Percentiles rank a stretch among this genome's conserved stretches.
Conservation (phyloP, 352 stramenopile genomes). For the Phytophthora capsici region DNA sequence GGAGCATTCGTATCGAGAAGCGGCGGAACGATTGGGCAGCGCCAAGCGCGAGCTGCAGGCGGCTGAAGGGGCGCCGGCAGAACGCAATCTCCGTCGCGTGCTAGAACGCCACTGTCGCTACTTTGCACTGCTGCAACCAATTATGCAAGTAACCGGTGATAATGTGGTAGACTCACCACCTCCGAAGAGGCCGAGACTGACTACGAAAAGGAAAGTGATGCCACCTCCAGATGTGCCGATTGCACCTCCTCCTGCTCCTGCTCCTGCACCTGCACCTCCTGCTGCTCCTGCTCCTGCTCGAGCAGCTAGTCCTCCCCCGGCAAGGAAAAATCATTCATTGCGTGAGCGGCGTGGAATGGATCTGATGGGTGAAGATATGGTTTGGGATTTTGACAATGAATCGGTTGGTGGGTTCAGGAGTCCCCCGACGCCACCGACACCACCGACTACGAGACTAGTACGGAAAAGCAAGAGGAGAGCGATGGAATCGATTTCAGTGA, state of each 20-base stretch:
- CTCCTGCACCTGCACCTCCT: conserved; percentile 3
- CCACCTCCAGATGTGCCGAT: neutral
- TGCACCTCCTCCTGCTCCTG: conserved; percentile 1
- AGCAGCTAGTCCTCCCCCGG: conserved; percentile 14
- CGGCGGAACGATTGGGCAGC: conserved; percentile 29
- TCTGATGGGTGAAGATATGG: conserved; percentile 6
- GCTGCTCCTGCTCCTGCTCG: conserved; percentile 14
- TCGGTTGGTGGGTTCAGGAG: conserved; percentile 11
- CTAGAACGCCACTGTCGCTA: conserved; percentile 40
- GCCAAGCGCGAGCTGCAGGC: conserved; percentile 28
- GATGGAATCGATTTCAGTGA: conserved; percentile 30
- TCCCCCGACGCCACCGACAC: conserved; percentile 27
- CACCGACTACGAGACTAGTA: conserved; percentile 13
- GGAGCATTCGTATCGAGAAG: conserved; percentile 41
- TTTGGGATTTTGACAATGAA: conserved; percentile 34
- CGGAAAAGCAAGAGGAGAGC: conserved; percentile 32
- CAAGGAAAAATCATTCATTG: conserved; percentile 14
- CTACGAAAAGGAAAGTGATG: conserved; percentile 28
- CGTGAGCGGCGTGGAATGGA: conserved; percentile 15
- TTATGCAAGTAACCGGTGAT: conserved; percentile 35
- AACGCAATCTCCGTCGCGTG: conserved; percentile 31
- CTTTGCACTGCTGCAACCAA: conserved; percentile 40
- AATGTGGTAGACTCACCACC: conserved; percentile 8
- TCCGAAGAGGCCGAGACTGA: conserved; percentile 38
- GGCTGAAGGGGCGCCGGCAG: conserved; percentile 29